phyloP scores from a whole-genome alignment of 768 basidiomycete species.

The Pisolithus microcarpus region DNA sequence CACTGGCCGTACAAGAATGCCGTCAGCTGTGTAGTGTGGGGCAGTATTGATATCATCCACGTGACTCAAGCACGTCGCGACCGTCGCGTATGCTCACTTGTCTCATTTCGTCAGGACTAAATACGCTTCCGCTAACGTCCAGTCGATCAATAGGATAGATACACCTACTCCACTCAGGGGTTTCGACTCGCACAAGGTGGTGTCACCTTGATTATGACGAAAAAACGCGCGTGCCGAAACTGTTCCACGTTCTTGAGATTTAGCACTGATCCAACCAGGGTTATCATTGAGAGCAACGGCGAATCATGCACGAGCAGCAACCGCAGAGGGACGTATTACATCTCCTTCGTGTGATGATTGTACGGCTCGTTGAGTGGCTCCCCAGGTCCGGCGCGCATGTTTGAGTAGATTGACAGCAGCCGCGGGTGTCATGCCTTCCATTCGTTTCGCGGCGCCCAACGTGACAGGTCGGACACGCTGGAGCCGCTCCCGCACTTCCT shows the following conservation, averaged over 20 bases:
- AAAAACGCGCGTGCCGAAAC: no score
- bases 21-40: not conserved
- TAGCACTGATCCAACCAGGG: not conserved
- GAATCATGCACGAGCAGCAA: conserved; percentile 1
- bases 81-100: no score
- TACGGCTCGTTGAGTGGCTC: not conserved
- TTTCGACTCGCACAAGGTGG: no score
- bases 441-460: conserved; percentile 83
- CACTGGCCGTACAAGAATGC: not conserved
- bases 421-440: conserved; percentile 90
- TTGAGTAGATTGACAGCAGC: conserved; percentile 61
- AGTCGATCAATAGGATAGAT: no score
- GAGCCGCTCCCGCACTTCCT: conserved; percentile 66
- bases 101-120: no score
- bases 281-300: not conserved
- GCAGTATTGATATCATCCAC: not conserved
- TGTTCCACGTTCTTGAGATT: not conserved
- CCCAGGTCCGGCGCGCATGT: conserved; percentile 43
- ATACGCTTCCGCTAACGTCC: no score
- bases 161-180: no score
- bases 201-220: no score
- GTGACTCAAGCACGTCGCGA: not conserved
- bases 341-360: not conserved
- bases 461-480: conserved; percentile 55
- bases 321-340: not conserved